Evolutionary conservation across 306 rosid genomes (phyloP), one percentile per base, ranked within the genome.

Genomic region (Pterocarpus santalinus): DNA sequence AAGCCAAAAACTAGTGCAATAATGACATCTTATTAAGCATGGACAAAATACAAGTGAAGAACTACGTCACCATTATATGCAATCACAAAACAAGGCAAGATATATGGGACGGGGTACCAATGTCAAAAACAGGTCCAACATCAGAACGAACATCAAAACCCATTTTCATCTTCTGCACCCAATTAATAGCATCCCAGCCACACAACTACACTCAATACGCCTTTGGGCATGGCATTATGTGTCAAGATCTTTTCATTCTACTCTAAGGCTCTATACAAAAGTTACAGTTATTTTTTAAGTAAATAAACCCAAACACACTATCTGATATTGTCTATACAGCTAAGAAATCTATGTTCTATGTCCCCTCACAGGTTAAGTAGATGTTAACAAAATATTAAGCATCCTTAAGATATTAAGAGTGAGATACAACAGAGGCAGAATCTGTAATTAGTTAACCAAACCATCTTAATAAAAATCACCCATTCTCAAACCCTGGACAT

Each of bases 311-410:
- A 66, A 15, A 39, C 22, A 55, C 35, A 33, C 52, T 8, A 44
- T 44, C 49, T 2, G 46, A 73, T 63, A 61, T 14, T 55, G 67
- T 80, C 28, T 65, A 67, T 65, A 32, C 60, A 32, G 65, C 39
- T 71, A 62, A 56, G 39, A 75, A 57, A 49, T 58, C 39, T 72
- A 51, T 30, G 32, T 35, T 52, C 36, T 36, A 38, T 46, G 35
- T 69, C 73, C 60, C 49, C 32, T 60, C 43, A 52, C 44, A 16
- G 16, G 33, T 82, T 30, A 5, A 17, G 53, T 52, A 53, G 69
- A 69, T 76, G 35, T 35, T 57, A 53, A 77, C 76, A 65, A 64
- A 56, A 65, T 53, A 43, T 41, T 14, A 33, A 70, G 60, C 61
- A 39, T 61, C 67, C 30, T 35, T 36, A 22, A 56, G 56, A 17